Evolutionary conservation across 2,329 filamentous ascomycete genomes (phyloP).

Genomic region (Monilinia laxa): DNA sequence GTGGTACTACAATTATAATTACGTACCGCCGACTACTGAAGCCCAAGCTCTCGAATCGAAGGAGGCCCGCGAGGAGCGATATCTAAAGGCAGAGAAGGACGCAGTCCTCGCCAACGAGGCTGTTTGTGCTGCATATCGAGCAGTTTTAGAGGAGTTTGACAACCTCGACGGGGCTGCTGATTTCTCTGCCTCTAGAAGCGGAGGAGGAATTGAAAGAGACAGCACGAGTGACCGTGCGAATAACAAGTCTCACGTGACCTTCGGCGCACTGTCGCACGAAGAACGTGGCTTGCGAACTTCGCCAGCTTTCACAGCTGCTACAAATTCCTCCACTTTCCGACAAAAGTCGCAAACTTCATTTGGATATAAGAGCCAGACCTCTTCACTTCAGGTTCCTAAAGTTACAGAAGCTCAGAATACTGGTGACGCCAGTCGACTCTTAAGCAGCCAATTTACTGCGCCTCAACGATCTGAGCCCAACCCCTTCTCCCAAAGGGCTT

Average conservation of each 20-base stretch:
- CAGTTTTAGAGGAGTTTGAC: not conserved
- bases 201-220: not conserved
- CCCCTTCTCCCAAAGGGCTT: not conserved
- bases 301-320: not conserved
- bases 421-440: not conserved
- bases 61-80: not conserved
- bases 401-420: not conserved
- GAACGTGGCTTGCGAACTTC: not conserved
- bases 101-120: constrained; percentile 3
- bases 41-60: not conserved
- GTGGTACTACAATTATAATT: too few relatives aligned
- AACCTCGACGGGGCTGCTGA: not conserved
- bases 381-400: not conserved
- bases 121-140: not conserved
- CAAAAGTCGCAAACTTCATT: not conserved
- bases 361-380: not conserved
- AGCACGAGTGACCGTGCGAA: not conserved
- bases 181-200: not conserved
- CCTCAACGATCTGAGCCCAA: not conserved
- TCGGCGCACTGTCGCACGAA: not conserved
- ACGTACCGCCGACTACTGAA: too few relatives aligned
- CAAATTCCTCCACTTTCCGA: not conserved
- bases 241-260: not conserved
- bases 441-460: constrained; percentile 3
- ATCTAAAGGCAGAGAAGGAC: not conserved